phyloP scores from a whole-genome alignment of 176 grass and related monocot species.

The Phragmites australis region DNA sequence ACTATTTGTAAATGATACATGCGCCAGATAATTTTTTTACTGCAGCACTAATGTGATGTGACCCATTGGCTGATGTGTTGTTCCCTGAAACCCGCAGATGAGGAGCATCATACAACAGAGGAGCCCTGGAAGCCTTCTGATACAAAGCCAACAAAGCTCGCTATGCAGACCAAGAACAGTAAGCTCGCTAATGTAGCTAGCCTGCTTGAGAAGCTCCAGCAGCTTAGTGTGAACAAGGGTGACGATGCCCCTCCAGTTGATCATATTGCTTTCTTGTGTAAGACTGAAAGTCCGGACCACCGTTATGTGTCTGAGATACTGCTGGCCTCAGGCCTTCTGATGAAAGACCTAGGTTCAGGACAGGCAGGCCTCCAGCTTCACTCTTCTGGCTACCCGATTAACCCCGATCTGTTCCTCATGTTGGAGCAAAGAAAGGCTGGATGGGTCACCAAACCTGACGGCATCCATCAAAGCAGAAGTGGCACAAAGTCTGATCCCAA shows the following conservation, averaged over 20 bases:
- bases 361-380: conserved; percentile 56
- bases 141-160: conserved; percentile 25
- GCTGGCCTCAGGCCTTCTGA: conserved; percentile 87
- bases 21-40: not conserved
- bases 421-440: conserved; percentile 83
- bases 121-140: conserved; percentile 33
- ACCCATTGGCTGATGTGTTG: conserved; percentile 10
- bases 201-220: conserved; percentile 78
- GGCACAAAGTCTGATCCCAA: conserved; percentile 49
- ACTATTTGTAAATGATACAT: not conserved
- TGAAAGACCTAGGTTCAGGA: conserved; percentile 64
- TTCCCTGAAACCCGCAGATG: conserved; percentile 53
- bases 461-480: conserved; percentile 32
- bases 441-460: conserved; percentile 48
- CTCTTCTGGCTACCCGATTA: conserved; percentile 69
- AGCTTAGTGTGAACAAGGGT: conserved; percentile 47
- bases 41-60: not conserved
- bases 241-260: conserved; percentile 57
- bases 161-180: conserved; percentile 45
- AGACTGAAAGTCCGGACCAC: conserved; percentile 65
- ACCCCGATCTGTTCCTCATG: conserved; percentile 83
- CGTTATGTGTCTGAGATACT: conserved; percentile 87
- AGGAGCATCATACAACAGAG: conserved; percentile 39
- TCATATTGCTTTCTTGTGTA: conserved; percentile 78
- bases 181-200: conserved; percentile 77